phyloP scores from a whole-genome alignment of 148 eudicot genomes.

The Salicornia ramosissima region DNA sequence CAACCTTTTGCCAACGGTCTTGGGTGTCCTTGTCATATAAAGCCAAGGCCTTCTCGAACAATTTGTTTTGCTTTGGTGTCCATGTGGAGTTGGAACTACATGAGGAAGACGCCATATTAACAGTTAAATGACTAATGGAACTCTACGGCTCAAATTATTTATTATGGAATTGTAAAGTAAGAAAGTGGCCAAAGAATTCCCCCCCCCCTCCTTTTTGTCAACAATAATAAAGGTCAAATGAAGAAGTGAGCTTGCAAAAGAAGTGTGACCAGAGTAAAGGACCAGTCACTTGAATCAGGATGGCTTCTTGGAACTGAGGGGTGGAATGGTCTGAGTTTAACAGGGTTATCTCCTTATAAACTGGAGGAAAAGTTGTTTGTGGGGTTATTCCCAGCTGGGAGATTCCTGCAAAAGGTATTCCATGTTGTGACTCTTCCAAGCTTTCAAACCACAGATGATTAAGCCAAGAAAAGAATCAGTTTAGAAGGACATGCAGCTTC shows the following conservation, averaged over 20 bases:
- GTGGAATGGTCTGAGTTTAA: conserved; percentile 27
- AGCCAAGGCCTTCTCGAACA: conserved; percentile 61
- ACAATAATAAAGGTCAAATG: conserved; percentile 3
- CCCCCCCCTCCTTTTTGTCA: background rate
- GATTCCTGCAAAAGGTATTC: conserved; percentile 34
- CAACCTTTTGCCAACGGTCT: conserved; percentile 68
- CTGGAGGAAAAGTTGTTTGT: conserved; percentile 37
- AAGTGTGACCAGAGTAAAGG: conserved; percentile 17
- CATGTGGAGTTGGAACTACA: conserved; percentile 46
- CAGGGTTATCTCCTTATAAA: conserved; percentile 39
- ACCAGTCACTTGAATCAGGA: conserved; percentile 8
- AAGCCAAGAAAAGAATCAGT: conserved; percentile 27
- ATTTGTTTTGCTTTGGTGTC: conserved; percentile 60
- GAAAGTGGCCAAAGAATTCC: background rate
- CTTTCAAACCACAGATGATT: conserved; percentile 33
- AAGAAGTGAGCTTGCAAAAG: conserved; percentile 6
- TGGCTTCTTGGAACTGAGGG: conserved; percentile 17
- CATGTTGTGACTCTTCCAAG: conserved; percentile 22
- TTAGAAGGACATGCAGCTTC: conserved; percentile 22
- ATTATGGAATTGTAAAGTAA: conserved; percentile 1
- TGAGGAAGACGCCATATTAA: conserved; percentile 49
- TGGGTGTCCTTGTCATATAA: conserved; percentile 48
- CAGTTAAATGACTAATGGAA: background rate
- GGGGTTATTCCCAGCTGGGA: conserved; percentile 49
- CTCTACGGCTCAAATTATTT: background rate